These are phyloP conservation scores for Mycena amicta DNA, from an alignment of 768 basidiomycete species.

Conservation along the genomic window DNA sequence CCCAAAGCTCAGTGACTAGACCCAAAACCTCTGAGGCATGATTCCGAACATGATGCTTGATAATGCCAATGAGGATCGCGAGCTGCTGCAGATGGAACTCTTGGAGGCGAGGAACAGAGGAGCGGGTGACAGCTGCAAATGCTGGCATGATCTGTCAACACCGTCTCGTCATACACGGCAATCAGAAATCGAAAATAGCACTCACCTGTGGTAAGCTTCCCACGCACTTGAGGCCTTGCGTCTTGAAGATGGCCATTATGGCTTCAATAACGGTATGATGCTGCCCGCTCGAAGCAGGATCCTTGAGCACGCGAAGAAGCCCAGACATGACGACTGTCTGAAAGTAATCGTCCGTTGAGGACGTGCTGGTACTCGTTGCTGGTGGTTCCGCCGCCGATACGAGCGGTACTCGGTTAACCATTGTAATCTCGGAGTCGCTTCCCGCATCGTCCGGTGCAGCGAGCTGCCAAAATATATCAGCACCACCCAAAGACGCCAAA, in stretches of 20 bases:
- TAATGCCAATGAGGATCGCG: constrained; percentile 92
- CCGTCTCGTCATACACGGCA: not conserved
- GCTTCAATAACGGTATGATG: constrained; percentile 96
- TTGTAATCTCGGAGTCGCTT: constrained; percentile 58
- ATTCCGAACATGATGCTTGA: constrained; percentile 95
- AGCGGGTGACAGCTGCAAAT: constrained; percentile 86
- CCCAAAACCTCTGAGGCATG: constrained; percentile 85
- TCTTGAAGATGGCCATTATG: constrained; percentile 99
- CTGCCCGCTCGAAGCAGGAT: constrained; percentile 81
- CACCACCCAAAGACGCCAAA: not conserved
- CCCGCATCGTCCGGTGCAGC: constrained; percentile 65
- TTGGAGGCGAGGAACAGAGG: constrained; percentile 78
- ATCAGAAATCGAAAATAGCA: not conserved
- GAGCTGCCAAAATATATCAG: constrained; percentile 34
- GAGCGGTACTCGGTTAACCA: constrained; percentile 69
- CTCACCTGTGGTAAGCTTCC: constrained; percentile 91
- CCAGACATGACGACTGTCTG: constrained; percentile 94
- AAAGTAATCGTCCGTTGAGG: constrained; percentile 88
- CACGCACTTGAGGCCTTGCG: constrained; percentile 96
- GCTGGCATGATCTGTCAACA: constrained; percentile 84
- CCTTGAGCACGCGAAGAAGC: constrained; percentile 84
- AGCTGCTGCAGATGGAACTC: constrained; percentile 96
- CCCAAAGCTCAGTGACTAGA: constrained; percentile 91
- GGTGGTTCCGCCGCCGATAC: constrained; percentile 45
- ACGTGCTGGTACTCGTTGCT: constrained; percentile 47